Evolutionary conservation across 164 flowering plant genomes (phyloP).

Genomic region (Aristolochia fimbriata): DNA sequence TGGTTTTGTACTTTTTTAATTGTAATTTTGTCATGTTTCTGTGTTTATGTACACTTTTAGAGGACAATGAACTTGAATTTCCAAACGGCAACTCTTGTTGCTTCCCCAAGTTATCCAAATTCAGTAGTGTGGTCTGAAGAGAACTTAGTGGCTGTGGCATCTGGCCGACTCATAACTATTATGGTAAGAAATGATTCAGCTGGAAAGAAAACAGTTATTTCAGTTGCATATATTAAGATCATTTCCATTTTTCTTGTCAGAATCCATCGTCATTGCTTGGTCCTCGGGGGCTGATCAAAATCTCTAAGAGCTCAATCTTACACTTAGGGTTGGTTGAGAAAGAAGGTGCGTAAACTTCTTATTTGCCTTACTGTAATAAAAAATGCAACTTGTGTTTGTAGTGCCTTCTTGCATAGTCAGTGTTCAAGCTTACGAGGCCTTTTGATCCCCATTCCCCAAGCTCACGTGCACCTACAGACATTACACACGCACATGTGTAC

Average conservation of each 20-base stretch:
- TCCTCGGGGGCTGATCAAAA: conserved; percentile 58
- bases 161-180: conserved; percentile 63
- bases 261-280: conserved; percentile 60
- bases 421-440: no score
- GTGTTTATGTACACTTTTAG: background rate
- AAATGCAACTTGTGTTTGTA: background rate
- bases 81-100: conserved; percentile 44
- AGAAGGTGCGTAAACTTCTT: conserved; percentile 30
- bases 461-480: no score
- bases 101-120: conserved; percentile 55
- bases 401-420: no score
- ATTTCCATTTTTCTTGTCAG: conserved; percentile 20
- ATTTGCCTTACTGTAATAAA: background rate
- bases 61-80: conserved; percentile 23
- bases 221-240: background rate
- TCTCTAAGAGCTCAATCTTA: conserved; percentile 39
- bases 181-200: conserved; percentile 31
- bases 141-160: conserved; percentile 74
- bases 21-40: background rate
- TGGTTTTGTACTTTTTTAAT: background rate
- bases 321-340: conserved; percentile 47
- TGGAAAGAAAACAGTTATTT: background rate
- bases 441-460: no score
- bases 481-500: no score
- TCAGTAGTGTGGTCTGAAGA: conserved; percentile 91